Base-by-base conservation (phyloP, 352 stramenopile genomes). In the Globisporangium cederbergense region DNA sequence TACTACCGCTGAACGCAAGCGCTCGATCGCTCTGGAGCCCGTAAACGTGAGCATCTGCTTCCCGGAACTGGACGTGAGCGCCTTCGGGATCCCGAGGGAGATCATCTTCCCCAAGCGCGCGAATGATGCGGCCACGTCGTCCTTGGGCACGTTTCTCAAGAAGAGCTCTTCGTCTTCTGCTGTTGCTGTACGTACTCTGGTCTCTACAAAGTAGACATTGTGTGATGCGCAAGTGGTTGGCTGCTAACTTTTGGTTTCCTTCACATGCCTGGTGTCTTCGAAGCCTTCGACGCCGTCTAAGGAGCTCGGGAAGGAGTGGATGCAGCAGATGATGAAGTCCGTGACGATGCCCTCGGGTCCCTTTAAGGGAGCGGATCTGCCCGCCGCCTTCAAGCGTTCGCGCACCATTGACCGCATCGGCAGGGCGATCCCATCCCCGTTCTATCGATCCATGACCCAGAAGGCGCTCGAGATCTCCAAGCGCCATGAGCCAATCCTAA, bases 401-500 rank as follows among this genome's bases (percentile, higher is more conserved):
- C 71, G 68, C 34, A 83, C 75, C n/a, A 71, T 78, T 36, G 73
- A 81, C 46, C 70, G 73, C 8, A 40, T 74, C 30, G 68, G 70
- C 51, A 70, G 60, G 14, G 40, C 67, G 2, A 51, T 62, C 16
- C 14, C 52, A 6, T 64, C 62, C 8, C 65, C 62, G 18, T 77
- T 81, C 45, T 75, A 78, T 43, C 75, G 75, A n/a, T 73, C 75
- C 0, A 78, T 80, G 70, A 83, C 75, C 0, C 75, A 82, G 43
- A 73, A 71, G 42, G 63, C 70, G 0, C 49, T 73, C 9, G 69
- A 62, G 66, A 62, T 53, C 30, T 20, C 40, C 13, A 46, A 47
- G 28, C 51, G 28, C 70, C 28, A 59, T 7, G 50, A 62, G 8
- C 1, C 28, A 11, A n/a, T 46, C 3, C 20, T 25, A 6, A 74